Conservation (phyloP, 2,329 filamentous ascomycete species). For the Ceratocystis ficicola region DNA sequence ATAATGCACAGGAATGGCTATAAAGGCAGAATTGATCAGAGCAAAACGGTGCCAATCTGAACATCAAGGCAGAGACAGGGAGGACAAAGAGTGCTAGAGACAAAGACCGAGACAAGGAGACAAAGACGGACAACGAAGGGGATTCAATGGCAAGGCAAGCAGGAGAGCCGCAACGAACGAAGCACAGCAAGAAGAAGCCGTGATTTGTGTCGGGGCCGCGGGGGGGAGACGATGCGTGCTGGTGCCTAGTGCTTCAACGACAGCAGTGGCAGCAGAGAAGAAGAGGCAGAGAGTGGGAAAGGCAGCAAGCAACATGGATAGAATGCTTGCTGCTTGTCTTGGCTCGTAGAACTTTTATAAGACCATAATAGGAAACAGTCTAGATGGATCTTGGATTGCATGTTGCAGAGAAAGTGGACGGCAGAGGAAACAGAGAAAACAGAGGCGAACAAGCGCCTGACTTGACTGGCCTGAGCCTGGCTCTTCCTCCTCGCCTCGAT, state of each 20-base stretch:
- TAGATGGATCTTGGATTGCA: neutral
- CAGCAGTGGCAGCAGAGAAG: neutral
- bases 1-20: neutral
- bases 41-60: neutral
- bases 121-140: too few relatives aligned
- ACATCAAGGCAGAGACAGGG: neutral
- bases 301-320: too few relatives aligned
- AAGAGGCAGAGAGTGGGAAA: neutral
- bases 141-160: too few relatives aligned
- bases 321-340: neutral
- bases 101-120: neutral
- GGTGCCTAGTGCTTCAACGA: neutral
- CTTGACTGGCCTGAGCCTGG: neutral
- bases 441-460: neutral
- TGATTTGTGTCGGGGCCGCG: too few relatives aligned
- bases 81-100: neutral
- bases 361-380: slow-evolving; percentile 4
- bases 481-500: neutral
- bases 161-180: too few relatives aligned
- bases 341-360: neutral
- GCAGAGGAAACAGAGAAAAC: slow-evolving; percentile 1
- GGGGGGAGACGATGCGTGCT: too few relatives aligned
- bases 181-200: too few relatives aligned
- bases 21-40: neutral
- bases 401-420: neutral